Conservation (phyloP, 352 stramenopile species). For the Pythium dissimile region DNA sequence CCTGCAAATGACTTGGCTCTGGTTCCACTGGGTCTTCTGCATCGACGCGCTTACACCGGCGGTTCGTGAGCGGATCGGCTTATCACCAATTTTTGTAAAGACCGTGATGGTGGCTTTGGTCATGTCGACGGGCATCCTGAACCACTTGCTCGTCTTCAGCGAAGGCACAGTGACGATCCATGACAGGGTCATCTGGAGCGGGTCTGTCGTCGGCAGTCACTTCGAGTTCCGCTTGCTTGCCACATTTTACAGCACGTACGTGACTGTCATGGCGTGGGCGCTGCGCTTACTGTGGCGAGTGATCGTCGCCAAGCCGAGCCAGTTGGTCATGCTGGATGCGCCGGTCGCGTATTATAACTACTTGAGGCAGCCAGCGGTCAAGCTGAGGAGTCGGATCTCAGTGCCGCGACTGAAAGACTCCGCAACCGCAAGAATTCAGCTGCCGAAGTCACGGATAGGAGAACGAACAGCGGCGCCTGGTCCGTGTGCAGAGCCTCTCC, state of each 20-base stretch:
- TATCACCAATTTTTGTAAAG: neutral
- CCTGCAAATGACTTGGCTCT: slow-evolving; percentile 16
- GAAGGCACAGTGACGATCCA: neutral
- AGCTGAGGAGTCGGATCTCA: neutral
- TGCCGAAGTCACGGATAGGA: no score
- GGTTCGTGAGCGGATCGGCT: slow-evolving; percentile 4
- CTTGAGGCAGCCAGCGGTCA: neutral
- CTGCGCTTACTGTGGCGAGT: slow-evolving; percentile 14
- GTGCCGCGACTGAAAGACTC: neutral
- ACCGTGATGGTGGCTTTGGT: slow-evolving; percentile 4
- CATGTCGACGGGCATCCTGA: slow-evolving; percentile 10
- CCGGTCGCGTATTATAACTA: slow-evolving; percentile 21
- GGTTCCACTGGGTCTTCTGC: slow-evolving; percentile 19
- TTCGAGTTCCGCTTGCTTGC: slow-evolving; percentile 17
- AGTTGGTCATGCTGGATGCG: slow-evolving; percentile 17
- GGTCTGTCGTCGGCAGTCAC: neutral
- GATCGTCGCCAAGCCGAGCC: neutral
- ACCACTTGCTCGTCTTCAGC: slow-evolving; percentile 18
- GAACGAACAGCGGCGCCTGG: no score
- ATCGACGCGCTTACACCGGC: slow-evolving; percentile 17
- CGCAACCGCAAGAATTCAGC: no score
- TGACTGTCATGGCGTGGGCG: slow-evolving; percentile 7
- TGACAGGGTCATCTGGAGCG: slow-evolving; percentile 17
- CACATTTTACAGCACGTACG: slow-evolving; percentile 18
- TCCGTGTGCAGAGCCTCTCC: no score